phyloP scores from a whole-genome alignment of 768 basidiomycete species.

The Amanita pseudoporphyria region DNA sequence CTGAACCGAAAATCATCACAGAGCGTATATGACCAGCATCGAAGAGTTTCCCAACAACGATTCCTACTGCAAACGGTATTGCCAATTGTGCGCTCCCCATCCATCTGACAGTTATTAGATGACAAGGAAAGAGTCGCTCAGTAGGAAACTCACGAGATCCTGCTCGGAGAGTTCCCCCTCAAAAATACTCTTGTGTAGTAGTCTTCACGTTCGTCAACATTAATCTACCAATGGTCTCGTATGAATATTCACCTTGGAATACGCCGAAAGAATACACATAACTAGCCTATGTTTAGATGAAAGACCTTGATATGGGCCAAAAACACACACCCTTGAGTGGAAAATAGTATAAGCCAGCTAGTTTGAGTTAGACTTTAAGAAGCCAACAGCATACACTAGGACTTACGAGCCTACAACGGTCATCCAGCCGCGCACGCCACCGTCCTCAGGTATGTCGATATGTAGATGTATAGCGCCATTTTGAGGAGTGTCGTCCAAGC shows the following conservation, averaged over 20 bases:
- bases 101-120: constrained; percentile 25
- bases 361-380: background rate
- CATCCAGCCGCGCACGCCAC: constrained; percentile 31
- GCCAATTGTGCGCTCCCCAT: constrained; percentile 41
- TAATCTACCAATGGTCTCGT: constrained; percentile 16
- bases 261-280: constrained; percentile 16
- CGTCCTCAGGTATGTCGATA: constrained; percentile 19
- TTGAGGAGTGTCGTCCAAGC: background rate
- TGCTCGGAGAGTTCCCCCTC: constrained; percentile 28
- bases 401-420: constrained; percentile 36
- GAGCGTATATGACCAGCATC: constrained; percentile 41
- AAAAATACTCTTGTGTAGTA: constrained; percentile 33
- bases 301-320: background rate
- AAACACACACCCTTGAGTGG: constrained; percentile 31
- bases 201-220: constrained; percentile 41
- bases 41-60: constrained; percentile 31
- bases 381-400: background rate
- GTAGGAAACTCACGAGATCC: constrained; percentile 26
- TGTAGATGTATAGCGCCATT: background rate
- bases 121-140: background rate
- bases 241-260: constrained; percentile 23
- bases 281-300: background rate
- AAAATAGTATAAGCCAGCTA: constrained; percentile 36
- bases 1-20: constrained; percentile 16
- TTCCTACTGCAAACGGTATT: constrained; percentile 31